Evolutionary conservation across 768 basidiomycete genomes (phyloP), one percentile per base, ranked within the genome.

Genomic region (Pulveroboletus sp.): DNA sequence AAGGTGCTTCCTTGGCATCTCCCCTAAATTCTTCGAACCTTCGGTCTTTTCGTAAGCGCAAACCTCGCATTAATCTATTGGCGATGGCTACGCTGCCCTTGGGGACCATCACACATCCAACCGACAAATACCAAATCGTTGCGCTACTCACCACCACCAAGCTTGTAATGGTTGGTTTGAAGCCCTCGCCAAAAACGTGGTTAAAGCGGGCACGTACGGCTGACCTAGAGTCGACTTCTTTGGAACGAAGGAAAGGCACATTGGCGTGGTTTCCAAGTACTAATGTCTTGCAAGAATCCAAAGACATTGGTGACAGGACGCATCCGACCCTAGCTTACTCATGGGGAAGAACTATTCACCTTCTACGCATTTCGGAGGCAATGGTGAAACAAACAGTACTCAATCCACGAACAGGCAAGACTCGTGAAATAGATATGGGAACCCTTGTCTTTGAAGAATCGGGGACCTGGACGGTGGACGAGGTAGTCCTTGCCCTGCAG

Each of bases 181-280:
- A 91, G 58, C 97, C 97, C 3, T 78, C 82, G 0, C 90, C 97
- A 8, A 84, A 88, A 61, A 99, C 94, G 0, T 97, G 94, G 93
- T 87, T 88, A 61, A 85, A 90, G 61, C 79, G 75, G 45, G 72
- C 82, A 50, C 82, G 88, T 10, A 73, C 75, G 12, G 59, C 71
- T 21, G 78, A 78, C 46, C 73, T 73, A 9, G 69, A 68, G 4
- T 56, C 61, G n/a, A 64, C 67, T 49, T 68, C 72, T 14, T 71
- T 60, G 44, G 79, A 75, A 16, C 72, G 72, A 58, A 73, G 77
- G 67, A 79, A 75, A 49, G 92, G 90, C 0, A 69, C 80, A 11
- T 58, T 94, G 42, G 84, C 86, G 1, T 95, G 93, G 93, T 91
- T 82, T 61, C 90, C 92, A 5, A 86, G 85, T 58, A 71, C 81